These are phyloP conservation scores for Fusarium gaditjirri DNA, from an alignment of 2,329 filamentous ascomycete genomes.

Conservation along the genomic window DNA sequence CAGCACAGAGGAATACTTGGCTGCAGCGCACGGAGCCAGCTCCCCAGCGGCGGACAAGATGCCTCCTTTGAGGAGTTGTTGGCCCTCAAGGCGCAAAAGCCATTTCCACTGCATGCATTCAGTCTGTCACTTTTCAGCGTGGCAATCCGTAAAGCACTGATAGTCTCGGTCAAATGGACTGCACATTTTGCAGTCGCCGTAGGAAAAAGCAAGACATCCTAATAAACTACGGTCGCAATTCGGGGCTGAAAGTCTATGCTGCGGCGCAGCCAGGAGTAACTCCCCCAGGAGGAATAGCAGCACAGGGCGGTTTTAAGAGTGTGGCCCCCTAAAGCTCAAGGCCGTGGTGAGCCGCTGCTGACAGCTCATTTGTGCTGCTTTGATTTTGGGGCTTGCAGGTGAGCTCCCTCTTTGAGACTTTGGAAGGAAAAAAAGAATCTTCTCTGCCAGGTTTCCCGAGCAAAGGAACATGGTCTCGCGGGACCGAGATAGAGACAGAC, in stretches of 20 bases:
- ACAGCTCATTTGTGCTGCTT: constrained; percentile 23
- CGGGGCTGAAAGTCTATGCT: constrained; percentile 17
- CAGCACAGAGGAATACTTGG: background rate
- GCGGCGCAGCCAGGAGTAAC: constrained; percentile 17
- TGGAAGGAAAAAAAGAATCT: constrained; percentile 31
- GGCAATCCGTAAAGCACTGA: background rate
- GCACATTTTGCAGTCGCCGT: constrained; percentile 4
- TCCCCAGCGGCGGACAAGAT: background rate
- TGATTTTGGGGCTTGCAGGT: constrained; percentile 26
- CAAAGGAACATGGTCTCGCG: background rate
- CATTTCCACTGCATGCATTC: background rate
- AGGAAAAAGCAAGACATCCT: constrained; percentile 14
- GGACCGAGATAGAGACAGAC: background rate
- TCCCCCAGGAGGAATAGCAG: background rate
- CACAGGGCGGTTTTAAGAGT: constrained; percentile 7
- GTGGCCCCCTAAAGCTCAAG: background rate
- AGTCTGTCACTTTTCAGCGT: background rate
- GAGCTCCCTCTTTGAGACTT: constrained; percentile 26
- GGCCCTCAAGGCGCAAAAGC: background rate
- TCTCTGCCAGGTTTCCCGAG: constrained; percentile 25
- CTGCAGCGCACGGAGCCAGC: background rate
- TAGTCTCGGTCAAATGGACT: background rate
- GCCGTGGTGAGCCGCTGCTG: constrained; percentile 13
- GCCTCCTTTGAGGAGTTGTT: background rate
- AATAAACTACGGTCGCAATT: constrained; percentile 3